Conservation (phyloP, 768 basidiomycete genomes). For the Tricholoma sp. region DNA sequence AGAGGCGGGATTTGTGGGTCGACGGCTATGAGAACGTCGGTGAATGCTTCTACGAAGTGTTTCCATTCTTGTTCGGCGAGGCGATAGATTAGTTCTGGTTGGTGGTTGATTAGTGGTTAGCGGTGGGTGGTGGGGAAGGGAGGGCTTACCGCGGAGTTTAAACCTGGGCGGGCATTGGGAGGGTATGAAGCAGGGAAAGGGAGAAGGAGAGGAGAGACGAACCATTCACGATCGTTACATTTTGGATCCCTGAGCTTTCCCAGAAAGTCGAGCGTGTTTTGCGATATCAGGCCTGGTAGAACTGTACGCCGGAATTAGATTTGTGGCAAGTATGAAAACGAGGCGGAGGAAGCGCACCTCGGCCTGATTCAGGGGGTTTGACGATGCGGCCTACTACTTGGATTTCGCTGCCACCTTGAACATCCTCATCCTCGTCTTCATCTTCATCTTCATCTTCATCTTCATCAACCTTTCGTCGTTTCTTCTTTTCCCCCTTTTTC, state of each 20-base stretch:
- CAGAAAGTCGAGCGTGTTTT: conserved; percentile 41
- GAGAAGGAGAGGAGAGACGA: not conserved
- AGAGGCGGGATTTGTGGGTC: conserved; percentile 84
- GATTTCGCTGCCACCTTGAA: too few relatives aligned
- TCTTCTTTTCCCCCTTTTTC: too few relatives aligned
- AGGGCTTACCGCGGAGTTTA: conserved; percentile 59
- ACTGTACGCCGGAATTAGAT: too few relatives aligned
- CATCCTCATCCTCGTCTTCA: too few relatives aligned
- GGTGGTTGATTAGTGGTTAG: not conserved
- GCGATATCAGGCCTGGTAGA: too few relatives aligned
- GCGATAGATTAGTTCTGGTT: conserved; percentile 69
- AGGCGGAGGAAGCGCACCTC: too few relatives aligned
- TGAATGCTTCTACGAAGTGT: conserved; percentile 71
- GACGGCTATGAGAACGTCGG: conserved; percentile 57
- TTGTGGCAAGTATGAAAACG: too few relatives aligned
- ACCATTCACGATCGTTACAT: conserved; percentile 86
- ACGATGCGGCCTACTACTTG: too few relatives aligned
- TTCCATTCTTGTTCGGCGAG: conserved; percentile 88
- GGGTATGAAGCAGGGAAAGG: not conserved
- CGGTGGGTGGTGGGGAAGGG: not conserved
- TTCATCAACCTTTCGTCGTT: too few relatives aligned
- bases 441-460: too few relatives aligned
- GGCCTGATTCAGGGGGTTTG: too few relatives aligned
- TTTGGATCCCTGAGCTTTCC: conserved; percentile 62
- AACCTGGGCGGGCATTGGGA: conserved; percentile 51